phyloP scores from a whole-genome alignment of 2,329 filamentous ascomycete species.

The Colletotrichum trifolii region DNA sequence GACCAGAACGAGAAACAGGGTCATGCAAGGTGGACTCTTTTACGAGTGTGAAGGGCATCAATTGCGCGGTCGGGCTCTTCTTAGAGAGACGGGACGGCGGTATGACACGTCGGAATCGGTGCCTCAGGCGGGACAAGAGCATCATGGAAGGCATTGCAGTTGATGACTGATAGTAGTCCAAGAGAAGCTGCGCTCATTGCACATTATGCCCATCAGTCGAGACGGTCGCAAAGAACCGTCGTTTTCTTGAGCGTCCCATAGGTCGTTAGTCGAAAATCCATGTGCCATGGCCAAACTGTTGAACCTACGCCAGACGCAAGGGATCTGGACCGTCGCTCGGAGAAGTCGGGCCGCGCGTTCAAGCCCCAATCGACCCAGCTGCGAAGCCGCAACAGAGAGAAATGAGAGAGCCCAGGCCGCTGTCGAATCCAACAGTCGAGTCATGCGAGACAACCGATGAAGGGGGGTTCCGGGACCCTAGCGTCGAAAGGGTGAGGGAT shows the following conservation, averaged over 20 bases:
- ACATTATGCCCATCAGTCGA: conserved; percentile 8
- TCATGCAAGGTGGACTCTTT: conserved; percentile 12
- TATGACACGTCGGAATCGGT: not conserved
- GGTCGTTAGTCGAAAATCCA: no score
- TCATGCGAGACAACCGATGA: conserved; percentile 12
- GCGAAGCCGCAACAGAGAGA: not conserved
- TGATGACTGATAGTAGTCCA: no score
- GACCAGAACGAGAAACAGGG: not conserved
- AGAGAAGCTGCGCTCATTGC: not conserved
- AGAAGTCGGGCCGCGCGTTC: not conserved
- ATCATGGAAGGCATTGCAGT: not conserved
- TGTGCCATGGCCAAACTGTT: no score
- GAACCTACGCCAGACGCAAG: no score
- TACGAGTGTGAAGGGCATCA: conserved; percentile 4
- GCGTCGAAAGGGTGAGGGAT: not conserved
- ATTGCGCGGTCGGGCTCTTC: conserved; percentile 22
- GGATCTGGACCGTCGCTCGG: no score
- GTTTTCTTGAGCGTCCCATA: no score
- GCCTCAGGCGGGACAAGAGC: not conserved
- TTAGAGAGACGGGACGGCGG: conserved; percentile 18
- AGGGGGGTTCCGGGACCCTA: conserved; percentile 1
- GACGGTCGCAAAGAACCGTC: not conserved
- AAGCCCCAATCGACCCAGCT: conserved; percentile 7
- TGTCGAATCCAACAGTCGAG: not conserved
- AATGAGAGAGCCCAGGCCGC: not conserved